phyloP scores from a whole-genome alignment of 495 filamentous ascomycete species.

The Aspergillus coremiiformis region DNA sequence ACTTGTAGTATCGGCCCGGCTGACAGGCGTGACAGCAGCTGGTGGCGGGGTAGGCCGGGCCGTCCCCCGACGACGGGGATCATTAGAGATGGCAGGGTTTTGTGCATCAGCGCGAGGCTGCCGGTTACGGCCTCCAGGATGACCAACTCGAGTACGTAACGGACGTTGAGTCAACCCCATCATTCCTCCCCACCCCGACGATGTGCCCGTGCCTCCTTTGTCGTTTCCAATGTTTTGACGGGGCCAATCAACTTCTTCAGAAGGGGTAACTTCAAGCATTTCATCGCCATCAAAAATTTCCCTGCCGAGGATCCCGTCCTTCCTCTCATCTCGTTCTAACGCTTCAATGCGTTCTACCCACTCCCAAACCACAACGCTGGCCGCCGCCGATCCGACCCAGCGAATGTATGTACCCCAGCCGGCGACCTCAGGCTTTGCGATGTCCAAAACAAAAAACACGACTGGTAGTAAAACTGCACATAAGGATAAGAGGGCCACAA shows the following conservation, averaged over 20 bases:
- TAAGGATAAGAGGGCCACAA: constrained; percentile 76
- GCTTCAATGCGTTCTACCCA: constrained; percentile 99
- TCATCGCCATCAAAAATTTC: constrained; percentile 97
- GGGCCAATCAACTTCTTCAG: constrained; percentile 50
- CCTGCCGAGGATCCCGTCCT: constrained; percentile 87
- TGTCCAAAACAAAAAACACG: constrained; percentile 93
- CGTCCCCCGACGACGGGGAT: constrained; percentile 18
- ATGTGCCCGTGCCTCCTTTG: constrained; percentile 32
- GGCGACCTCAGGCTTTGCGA: constrained; percentile 75
- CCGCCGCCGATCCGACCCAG: constrained; percentile 94
- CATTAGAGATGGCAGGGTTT: constrained; percentile 10
- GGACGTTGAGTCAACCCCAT: constrained; percentile 35
- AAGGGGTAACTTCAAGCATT: constrained; percentile 72
- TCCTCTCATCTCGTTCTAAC: constrained; percentile 88
- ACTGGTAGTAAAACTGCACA: constrained; percentile 79
- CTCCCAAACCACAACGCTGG: constrained; percentile 97
- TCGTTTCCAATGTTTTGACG: constrained; percentile 31
- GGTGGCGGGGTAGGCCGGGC: constrained; percentile 56
- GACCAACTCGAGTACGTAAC: constrained; percentile 29
- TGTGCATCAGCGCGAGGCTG: constrained; percentile 11
- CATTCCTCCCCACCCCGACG: constrained; percentile 41
- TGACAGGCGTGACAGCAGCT: constrained; percentile 61
- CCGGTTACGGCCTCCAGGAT: constrained; percentile 17
- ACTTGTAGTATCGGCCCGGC: constrained; percentile 69
- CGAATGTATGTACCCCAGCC: constrained; percentile 97